Conservation (phyloP, 2,329 filamentous ascomycete genomes). For the Colletotrichum melonis region DNA sequence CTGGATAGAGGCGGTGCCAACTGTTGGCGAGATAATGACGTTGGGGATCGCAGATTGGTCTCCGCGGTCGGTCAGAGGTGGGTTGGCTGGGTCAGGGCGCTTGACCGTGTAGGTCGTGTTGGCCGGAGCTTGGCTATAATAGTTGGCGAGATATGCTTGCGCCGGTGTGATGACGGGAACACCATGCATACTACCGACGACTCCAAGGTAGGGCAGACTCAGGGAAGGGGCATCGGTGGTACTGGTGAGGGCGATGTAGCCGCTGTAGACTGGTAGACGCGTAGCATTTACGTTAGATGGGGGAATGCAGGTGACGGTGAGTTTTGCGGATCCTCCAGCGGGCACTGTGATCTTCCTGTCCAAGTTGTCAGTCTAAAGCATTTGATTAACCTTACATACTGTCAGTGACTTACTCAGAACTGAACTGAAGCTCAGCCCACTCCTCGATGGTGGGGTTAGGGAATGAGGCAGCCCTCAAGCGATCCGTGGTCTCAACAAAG, state of each 20-base stretch:
- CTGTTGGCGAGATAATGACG: slow-evolving; percentile 52
- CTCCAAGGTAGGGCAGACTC: slow-evolving; percentile 54
- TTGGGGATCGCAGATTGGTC: slow-evolving; percentile 46
- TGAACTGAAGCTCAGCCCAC: slow-evolving; percentile 56
- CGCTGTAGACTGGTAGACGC: slow-evolving; percentile 54
- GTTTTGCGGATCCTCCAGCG: slow-evolving; percentile 52
- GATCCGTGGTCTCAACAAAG: slow-evolving; percentile 48
- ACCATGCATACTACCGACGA: slow-evolving; percentile 49
- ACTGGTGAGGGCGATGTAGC: slow-evolving; percentile 53
- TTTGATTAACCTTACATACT: neutral
- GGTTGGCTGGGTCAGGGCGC: slow-evolving; percentile 48
- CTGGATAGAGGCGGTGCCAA: slow-evolving; percentile 57
- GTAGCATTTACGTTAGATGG: slow-evolving; percentile 49
- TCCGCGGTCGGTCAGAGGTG: slow-evolving; percentile 38
- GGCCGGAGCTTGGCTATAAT: slow-evolving; percentile 30
- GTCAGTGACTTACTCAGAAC: slow-evolving; percentile 37
- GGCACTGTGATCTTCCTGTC: slow-evolving; percentile 52
- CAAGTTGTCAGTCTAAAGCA: neutral
- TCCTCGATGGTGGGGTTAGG: slow-evolving; percentile 56
- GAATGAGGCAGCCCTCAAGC: slow-evolving; percentile 49
- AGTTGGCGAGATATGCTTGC: slow-evolving; percentile 39
- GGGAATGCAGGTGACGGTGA: slow-evolving; percentile 57
- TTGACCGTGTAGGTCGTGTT: slow-evolving; percentile 56
- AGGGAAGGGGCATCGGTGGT: slow-evolving; percentile 49
- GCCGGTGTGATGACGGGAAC: slow-evolving; percentile 48